Evolutionary conservation across 139 green algal species (phyloP), one percentile per base, ranked within the genome.

Genomic region (Chlamydomonas asymmetrica): DNA sequence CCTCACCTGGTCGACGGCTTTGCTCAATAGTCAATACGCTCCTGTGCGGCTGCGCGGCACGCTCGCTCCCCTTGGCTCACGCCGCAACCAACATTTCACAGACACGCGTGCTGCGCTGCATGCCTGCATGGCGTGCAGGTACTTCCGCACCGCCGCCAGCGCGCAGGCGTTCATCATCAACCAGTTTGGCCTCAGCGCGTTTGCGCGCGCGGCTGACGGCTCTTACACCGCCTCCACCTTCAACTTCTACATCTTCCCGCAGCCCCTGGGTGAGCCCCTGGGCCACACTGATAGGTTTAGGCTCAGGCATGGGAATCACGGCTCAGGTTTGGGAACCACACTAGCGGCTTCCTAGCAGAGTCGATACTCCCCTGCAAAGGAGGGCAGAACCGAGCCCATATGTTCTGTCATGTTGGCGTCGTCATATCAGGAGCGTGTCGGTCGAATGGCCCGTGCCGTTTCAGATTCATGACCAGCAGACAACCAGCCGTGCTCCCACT

Each of bases 191-290:
- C 75, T 96, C 31, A 87, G 81, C 5, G 75, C 69, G 43, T 91
- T 93, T 66, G n/a, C n/a, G n/a, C n/a, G n/a, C n/a, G 29, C 2
- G 59, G 59, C 59, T 79, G 62, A 76, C 57, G 66, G 27, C n/a
- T 35, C 68, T 23, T 87, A 76, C 61, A 57, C 48, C 31, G 84
- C 86, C 2, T 81, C 66, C 31, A 95, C 91, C 39, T 96, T 93
- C 82, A 96, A 96, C 75, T 95, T 96, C 63, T 95, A 92, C 71
- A 54, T 94, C 29, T 94, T 96, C 63, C 91, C 91, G 3, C 57
- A 79, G 10, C 78, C 82, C 18, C 66, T 82, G 18, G 72, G 83
- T 49, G 80, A 73, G 25, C 16, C 18, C 6, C 6, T 9, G 3
- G 16, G 16, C n/a, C n/a, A n/a, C n/a, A n/a, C n/a, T n/a, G n/a